Evolutionary conservation across 176 grass and related monocot genomes (phyloP), one percentile per base, ranked within the genome.

Genomic region (Oryza meridionalis): DNA sequence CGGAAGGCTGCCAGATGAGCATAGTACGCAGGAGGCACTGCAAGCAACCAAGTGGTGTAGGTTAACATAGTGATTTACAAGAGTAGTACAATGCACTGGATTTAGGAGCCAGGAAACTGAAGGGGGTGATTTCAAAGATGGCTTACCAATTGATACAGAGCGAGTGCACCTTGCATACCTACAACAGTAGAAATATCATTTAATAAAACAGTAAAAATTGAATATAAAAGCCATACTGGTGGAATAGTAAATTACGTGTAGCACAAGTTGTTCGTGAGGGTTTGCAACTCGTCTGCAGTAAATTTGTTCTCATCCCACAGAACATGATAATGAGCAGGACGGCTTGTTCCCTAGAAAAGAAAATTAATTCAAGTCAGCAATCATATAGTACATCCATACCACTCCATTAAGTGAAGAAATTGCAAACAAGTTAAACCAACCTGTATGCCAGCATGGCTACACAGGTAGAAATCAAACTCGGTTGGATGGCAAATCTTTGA

Each of bases 281-380:
- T 86, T 74, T 98, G 96, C 65, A 98, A 77, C 70, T 84, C 91
- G 81, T 98, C 96, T 66, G 96, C 96, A n/a, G 89, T 93, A 76
- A 98, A 98, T 68, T 95, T 98, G 82, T 98, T 98, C 72, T 98
- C 96, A 69, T 98, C 96, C 93, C 96, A 98, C 17, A 98, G 83
- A 32, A 98, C 96, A 40, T 98, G 96, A 77, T 98, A 98, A 84
- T 98, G 96, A 70, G 96, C 92, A 74, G 96, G 96, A 0, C 96
- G 92, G 72, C 92, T 98, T 26, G 96, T 98, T 38, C 96, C 96
- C 96, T 98, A 42, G 42, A 49, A 90, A 78, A 47, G 17, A 65
- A 29, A 66, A 29, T 31, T 4, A 33, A 26, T 14, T 43, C 6
- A 61, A 81, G 67, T 88, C 64, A 90, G 58, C 59, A 86, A 61